Evolutionary conservation across 768 basidiomycete species (phyloP), one percentile per base, ranked within the genome.

Genomic region (Gloeophyllum trabeum): DNA sequence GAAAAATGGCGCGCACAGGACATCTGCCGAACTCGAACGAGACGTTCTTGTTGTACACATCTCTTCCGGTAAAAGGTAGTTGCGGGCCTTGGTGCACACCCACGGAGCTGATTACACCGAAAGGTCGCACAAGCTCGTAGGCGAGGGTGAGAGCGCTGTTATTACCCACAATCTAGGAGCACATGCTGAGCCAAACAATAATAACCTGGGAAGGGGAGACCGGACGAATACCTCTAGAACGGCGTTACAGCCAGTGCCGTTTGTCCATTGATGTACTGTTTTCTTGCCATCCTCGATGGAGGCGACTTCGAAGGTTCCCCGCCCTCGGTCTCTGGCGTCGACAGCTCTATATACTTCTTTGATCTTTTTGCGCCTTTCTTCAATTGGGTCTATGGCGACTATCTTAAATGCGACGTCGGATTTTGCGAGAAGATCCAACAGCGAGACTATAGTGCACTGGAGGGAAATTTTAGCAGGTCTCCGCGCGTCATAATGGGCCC

Each of bases 21-120:
- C 85, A 88, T 6, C 85, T 75, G 6, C 87, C 87, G 54, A 88
- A 89, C 51, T 85, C 79, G 20, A 86, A 64, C 1, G 80, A 82
- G 5, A 86, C 70, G 56, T 88, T 89, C 61, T 85, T 84, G 65
- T 79, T 65, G 58, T 88, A 89, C 43, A 79, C 53, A 34, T 79
- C 64, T 4, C 54, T 52, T 18, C 72, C 69, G 6, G 69, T 74
- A 49, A 79, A 74, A 1, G 80, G 79, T 28, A 83, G 48, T 18
- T 57, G 65, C 1, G 61, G 61, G 39, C 59, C 65, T 42, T 75
- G 71, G 44, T 86, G 82, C 6, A 82, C 81, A 5, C 85, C 83
- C 3, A 88, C 82, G 5, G 83, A 85, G 24, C 69, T 68, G 48
- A 87, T 79, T 23, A 74, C 74, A 6, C 87, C 87, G 52, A 85